A percentile compares a stretch with the other conserved stretches of the same genome.
Conservation (phyloP, 345 rosid genomes). For the Hibiscus syriacus region DNA sequence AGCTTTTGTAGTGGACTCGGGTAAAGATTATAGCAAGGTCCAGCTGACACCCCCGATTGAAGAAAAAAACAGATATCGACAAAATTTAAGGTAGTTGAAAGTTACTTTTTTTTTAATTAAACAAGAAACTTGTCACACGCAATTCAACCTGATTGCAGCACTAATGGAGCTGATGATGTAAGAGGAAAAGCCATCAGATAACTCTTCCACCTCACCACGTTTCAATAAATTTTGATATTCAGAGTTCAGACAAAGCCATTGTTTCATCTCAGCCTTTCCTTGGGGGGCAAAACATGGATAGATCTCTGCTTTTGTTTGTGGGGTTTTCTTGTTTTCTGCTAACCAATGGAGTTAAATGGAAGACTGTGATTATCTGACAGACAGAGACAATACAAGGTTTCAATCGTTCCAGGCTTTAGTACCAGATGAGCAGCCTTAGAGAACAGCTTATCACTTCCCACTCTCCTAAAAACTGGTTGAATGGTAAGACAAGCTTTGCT, state of each 20-base stretch:
- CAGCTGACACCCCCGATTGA: no score
- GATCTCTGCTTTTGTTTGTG: background rate
- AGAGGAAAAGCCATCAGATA: no score
- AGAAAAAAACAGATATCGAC: background rate
- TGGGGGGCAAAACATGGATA: background rate
- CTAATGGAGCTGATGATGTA: background rate
- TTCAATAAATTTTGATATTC: background rate
- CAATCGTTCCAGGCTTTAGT: background rate
- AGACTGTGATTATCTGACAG: background rate
- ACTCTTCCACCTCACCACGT: background rate
- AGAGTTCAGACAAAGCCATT: background rate
- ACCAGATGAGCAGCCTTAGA: slow-evolving; percentile 11
- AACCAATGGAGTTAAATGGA: slow-evolving; percentile 1
- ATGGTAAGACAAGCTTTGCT: slow-evolving; percentile 20
- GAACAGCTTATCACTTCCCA: slow-evolving; percentile 35
- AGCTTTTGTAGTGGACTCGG: no score
- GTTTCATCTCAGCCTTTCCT: background rate
- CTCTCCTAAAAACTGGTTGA: slow-evolving; percentile 32
- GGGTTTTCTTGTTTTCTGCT: slow-evolving; percentile 8
- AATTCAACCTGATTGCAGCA: background rate
- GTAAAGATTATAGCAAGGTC: no score
- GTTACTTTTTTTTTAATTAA: no score
- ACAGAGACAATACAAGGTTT: background rate
- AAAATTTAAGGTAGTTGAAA: background rate
- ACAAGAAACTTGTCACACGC: background rate